Base-by-base conservation (phyloP, 1,284 basidiomycete species). In the Ceratobasidium sp. region DNA sequence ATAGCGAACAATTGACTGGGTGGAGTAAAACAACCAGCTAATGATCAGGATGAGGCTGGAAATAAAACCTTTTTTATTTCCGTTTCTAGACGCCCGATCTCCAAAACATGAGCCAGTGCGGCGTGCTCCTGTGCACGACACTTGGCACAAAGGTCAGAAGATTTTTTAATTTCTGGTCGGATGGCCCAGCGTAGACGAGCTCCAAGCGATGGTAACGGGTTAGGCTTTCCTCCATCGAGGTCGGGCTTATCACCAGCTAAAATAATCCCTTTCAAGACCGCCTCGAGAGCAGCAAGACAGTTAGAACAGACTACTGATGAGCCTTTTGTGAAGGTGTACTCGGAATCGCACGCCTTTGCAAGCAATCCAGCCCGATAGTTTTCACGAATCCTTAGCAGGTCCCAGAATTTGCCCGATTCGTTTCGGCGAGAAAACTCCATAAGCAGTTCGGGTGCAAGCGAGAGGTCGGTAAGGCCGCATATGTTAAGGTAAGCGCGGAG, bases 41-140 rank as follows among this genome's bases (percentile, higher is more conserved):
- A n/a, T n/a, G n/a, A 3, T 28, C 28, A 57, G 7, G 26, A 33
- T 23, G 26, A 61, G 10, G 20, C 7, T 44, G 56, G 9, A 28
- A n/a, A 50, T 50, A 46, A 26, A 48, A 71, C 40, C 40, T 71
- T 56, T 15, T 46, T 59, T 23, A 71, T 26, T 33, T 56, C 52
- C n/a, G 20, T 61, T 61, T 40, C 48, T 23, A 71, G 46, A 46
- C 61, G 54, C 1, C 23, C 23, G 5, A 40, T 3, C 4, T 56
- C 69, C 20, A 71, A 42, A 1, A 56, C 23, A 20, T 71, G 69
- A 17, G 54, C 20, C 3, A 44, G 40, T 3, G 46, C 40, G 23
- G 40, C 54, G 17, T 71, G 38, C 48, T 71, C 69, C 28, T 46
- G 28, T 15, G 54, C 15, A 3, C 69, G 69, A 33, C 69, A 71